A percentile compares a stretch with the other conserved stretches of the same genome.
phyloP scores from a whole-genome alignment of 2,329 filamentous ascomycete genomes.

The Exophiala calicioides region DNA sequence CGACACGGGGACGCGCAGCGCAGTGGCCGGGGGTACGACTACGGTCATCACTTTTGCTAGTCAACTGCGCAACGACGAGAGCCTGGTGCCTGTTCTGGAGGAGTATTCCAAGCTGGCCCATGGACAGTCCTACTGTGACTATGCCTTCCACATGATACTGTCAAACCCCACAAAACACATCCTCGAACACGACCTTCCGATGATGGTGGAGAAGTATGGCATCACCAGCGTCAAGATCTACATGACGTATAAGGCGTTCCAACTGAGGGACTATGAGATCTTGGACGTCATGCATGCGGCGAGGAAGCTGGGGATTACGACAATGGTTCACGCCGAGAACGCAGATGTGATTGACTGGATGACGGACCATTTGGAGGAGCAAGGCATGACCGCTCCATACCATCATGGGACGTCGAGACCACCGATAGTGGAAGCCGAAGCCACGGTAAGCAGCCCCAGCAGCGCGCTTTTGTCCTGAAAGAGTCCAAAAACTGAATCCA shows the following conservation, averaged over 20 bases:
- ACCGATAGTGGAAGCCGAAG: conserved; percentile 44
- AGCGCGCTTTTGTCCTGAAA: too few relatives aligned
- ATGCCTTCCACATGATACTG: conserved; percentile 52
- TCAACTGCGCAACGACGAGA: conserved; percentile 49
- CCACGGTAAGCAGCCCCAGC: conserved; percentile 36
- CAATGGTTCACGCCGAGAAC: conserved; percentile 51
- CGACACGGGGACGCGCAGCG: conserved; percentile 54
- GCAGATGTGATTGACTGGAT: conserved; percentile 44
- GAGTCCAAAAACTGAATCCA: not conserved
- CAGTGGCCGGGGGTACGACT: conserved; percentile 60
- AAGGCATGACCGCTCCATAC: conserved; percentile 33
- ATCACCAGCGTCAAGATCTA: conserved; percentile 51
- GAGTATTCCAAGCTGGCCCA: conserved; percentile 49
- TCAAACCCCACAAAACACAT: conserved; percentile 35
- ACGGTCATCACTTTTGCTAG: conserved; percentile 60
- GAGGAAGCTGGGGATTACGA: conserved; percentile 43
- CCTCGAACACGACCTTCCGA: conserved; percentile 41
- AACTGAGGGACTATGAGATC: conserved; percentile 43
- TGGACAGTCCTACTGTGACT: conserved; percentile 57
- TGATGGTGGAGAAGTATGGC: conserved; percentile 39
- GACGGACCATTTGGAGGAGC: conserved; percentile 18
- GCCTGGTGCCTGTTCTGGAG: conserved; percentile 49
- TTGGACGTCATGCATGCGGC: conserved; percentile 45
- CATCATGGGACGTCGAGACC: conserved; percentile 46
- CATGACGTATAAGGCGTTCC: conserved; percentile 48